Conservation (phyloP, 2,329 filamentous ascomycete species). For the Graphilbum sp. region DNA sequence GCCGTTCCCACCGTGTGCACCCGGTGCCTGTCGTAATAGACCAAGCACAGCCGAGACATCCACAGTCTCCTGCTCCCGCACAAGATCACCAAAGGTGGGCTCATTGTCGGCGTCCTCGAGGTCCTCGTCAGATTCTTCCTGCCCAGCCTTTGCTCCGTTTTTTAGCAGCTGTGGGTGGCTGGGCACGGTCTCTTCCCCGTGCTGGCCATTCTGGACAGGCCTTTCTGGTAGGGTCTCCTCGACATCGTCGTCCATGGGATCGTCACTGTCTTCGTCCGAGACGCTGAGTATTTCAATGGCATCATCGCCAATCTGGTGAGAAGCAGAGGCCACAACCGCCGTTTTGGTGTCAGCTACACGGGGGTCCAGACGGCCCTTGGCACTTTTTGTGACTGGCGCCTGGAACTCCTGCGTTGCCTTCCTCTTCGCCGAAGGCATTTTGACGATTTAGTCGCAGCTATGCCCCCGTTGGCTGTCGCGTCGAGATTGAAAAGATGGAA, state of each 20-base stretch:
- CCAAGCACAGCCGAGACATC: conserved; percentile 53
- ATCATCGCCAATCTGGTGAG: conserved; percentile 17
- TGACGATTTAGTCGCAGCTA: neutral
- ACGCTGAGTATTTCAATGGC: conserved; percentile 44
- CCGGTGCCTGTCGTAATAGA: conserved; percentile 7
- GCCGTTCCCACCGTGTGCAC: too few species aligned
- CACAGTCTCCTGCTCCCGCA: conserved; percentile 58
- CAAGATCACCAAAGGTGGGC: conserved; percentile 61
- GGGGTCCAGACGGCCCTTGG: conserved; percentile 31
- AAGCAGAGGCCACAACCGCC: conserved; percentile 27
- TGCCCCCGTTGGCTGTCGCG: neutral
- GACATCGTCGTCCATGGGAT: neutral
- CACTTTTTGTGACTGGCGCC: conserved; percentile 35
- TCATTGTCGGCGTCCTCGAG: conserved; percentile 22
- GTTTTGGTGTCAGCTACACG: conserved; percentile 43
- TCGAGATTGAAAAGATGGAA: too few species aligned
- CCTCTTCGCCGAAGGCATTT: conserved; percentile 41
- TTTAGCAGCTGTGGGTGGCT: too few species aligned
- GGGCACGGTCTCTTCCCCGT: neutral
- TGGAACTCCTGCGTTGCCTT: conserved; percentile 36
- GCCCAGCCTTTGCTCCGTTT: neutral
- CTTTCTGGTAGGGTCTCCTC: neutral
- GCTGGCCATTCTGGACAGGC: neutral
- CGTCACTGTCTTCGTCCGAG: conserved; percentile 13
- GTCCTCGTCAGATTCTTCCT: neutral